Conservation (phyloP, 108 stramenopile genomes). For the Conticribra guillardii region DNA sequence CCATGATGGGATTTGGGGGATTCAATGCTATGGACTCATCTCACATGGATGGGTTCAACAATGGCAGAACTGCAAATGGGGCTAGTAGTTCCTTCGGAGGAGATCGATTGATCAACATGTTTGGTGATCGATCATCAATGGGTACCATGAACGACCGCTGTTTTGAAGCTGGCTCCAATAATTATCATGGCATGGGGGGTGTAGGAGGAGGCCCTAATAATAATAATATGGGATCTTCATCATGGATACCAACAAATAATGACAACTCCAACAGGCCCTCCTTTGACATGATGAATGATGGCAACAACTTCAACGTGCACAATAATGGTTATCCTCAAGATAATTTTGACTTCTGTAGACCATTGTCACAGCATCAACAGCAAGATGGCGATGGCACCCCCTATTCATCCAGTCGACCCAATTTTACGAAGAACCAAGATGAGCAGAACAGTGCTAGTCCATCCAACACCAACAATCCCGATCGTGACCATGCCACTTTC, state of each 20-base stretch:
- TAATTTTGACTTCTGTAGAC: background rate
- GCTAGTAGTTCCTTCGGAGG: background rate
- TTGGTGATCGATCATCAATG: too few species aligned
- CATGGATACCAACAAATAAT: background rate
- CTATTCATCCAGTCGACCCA: background rate
- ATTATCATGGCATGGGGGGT: background rate
- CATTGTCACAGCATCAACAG: background rate
- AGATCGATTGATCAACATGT: too few species aligned
- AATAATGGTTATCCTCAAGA: background rate
- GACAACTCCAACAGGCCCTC: background rate
- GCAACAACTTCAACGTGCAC: background rate
- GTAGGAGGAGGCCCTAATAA: background rate
- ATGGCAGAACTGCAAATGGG: background rate
- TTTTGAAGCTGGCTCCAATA: background rate
- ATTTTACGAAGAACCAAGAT: background rate
- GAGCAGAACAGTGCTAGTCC: background rate
- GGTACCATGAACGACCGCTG: background rate
- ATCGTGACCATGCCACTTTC: constrained; percentile 27
- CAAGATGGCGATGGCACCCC: background rate
- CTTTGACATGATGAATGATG: background rate
- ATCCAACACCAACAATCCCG: background rate
- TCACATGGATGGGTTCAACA: background rate
- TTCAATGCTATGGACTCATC: background rate
- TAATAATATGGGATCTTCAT: too few species aligned
- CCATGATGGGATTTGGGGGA: constrained; percentile 1